Evolutionary conservation across 2,329 filamentous ascomycete genomes (phyloP).

Genomic region (Colletotrichum sp.): DNA sequence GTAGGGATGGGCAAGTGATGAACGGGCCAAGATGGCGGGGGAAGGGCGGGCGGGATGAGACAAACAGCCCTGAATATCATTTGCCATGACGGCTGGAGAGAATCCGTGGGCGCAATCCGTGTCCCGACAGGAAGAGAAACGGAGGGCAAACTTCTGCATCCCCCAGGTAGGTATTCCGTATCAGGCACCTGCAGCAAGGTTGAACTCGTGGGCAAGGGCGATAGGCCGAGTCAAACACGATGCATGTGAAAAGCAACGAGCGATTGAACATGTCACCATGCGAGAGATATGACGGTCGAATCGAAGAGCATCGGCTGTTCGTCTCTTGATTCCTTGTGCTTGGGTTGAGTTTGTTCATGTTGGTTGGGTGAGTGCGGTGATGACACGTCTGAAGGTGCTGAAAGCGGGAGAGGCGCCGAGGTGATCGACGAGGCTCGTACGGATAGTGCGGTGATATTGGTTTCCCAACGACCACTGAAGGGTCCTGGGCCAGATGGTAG

Average conservation of each 20-base stretch:
- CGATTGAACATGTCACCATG: background rate
- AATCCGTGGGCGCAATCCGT: background rate
- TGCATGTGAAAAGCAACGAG: background rate
- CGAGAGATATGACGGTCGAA: background rate
- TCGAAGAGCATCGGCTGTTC: background rate
- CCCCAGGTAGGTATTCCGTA: background rate
- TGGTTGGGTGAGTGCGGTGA: background rate
- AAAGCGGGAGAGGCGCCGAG: constrained; percentile 16
- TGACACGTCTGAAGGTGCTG: constrained; percentile 8
- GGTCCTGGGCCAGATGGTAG: background rate
- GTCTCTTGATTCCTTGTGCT: background rate
- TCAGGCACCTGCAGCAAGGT: background rate
- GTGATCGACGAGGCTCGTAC: background rate
- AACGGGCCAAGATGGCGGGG: no score
- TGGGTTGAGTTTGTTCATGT: background rate
- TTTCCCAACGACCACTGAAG: background rate
- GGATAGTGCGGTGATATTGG: background rate
- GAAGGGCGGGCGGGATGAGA: background rate
- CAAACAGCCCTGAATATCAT: constrained; percentile 10
- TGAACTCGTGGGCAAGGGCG: background rate
- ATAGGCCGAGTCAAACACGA: background rate
- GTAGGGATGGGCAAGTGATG: no score
- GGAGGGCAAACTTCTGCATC: background rate
- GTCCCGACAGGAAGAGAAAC: background rate
- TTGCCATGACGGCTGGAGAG: background rate